Evolutionary conservation across 1,139 yeast genomes (phyloP).

Genomic region (Kazachstania sp.): DNA sequence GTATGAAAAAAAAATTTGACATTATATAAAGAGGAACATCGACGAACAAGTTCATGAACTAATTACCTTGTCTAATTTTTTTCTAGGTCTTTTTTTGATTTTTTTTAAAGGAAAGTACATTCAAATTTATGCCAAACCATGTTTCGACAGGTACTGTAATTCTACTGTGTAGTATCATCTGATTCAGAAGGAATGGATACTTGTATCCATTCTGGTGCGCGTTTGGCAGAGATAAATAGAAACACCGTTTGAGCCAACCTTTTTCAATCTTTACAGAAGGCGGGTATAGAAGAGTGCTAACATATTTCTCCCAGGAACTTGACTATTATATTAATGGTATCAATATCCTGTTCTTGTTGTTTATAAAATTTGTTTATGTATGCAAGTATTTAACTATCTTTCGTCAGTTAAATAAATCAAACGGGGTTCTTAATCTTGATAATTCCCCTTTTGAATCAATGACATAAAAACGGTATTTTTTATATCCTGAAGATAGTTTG

Average conservation of each 20-base stretch:
- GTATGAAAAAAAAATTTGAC: not conserved
- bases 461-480: too few relatives aligned
- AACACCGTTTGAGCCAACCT: slow-evolving; percentile 27
- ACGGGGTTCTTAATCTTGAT: too few relatives aligned
- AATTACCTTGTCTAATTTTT: not conserved
- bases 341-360: too few relatives aligned
- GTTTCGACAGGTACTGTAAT: not conserved
- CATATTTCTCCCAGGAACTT: slow-evolving; percentile 5
- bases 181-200: slow-evolving; percentile 2
- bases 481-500: too few relatives aligned
- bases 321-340: too few relatives aligned
- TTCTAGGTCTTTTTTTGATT: not conserved
- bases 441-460: too few relatives aligned
- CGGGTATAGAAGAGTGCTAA: slow-evolving; percentile 28
- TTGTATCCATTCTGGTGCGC: slow-evolving; percentile 1
- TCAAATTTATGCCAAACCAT: slow-evolving; percentile 2
- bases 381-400: too few relatives aligned
- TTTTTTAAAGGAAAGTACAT: slow-evolving; percentile 1
- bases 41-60: too few relatives aligned
- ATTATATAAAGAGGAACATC: not conserved
- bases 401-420: too few relatives aligned
- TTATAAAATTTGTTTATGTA: too few relatives aligned
- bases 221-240: slow-evolving; percentile 12
- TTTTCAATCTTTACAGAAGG: slow-evolving; percentile 12
- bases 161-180: not conserved